These are phyloP conservation scores for Waltergamsia citrina DNA, from an alignment of 2,329 filamentous ascomycete genomes.

Conservation along the genomic window DNA sequence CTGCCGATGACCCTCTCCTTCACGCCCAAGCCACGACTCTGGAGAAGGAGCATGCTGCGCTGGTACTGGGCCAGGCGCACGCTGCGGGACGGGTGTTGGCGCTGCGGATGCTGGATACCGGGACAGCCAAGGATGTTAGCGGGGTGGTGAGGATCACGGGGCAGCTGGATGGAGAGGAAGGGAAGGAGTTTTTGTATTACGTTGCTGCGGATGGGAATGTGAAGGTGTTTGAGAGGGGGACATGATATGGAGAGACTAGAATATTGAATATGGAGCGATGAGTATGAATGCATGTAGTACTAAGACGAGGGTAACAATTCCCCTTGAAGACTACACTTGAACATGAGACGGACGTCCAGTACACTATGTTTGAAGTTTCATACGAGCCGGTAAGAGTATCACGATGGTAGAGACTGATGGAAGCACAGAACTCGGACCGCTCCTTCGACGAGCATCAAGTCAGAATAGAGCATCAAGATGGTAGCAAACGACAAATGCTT, in stretches of 20 bases:
- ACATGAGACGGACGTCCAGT: background rate
- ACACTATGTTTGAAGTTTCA: background rate
- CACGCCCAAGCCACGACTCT: slow-evolving; percentile 50
- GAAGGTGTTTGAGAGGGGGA: slow-evolving; percentile 74
- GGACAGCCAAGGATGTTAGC: slow-evolving; percentile 82
- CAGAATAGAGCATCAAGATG: background rate
- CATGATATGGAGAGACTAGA: slow-evolving; percentile 9
- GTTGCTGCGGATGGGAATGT: slow-evolving; percentile 71
- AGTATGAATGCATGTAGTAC: background rate
- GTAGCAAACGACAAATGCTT: background rate
- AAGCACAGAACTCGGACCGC: background rate
- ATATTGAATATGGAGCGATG: too few relatives aligned
- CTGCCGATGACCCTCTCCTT: slow-evolving; percentile 68
- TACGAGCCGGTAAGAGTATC: background rate
- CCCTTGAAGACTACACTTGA: too few relatives aligned
- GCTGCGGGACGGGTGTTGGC: slow-evolving; percentile 62
- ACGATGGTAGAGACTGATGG: background rate
- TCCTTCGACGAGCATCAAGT: background rate
- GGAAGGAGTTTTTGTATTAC: slow-evolving; percentile 77
- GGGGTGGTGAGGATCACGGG: slow-evolving; percentile 69
- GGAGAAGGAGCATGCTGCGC: slow-evolving; percentile 61
- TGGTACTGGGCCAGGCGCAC: slow-evolving; percentile 66
- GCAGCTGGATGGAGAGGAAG: slow-evolving; percentile 42
- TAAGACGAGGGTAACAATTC: too few relatives aligned
- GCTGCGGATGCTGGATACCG: slow-evolving; percentile 71